phyloP scores from a whole-genome alignment of 352 stramenopile genomes.

The Peronospora belbahrii region DNA sequence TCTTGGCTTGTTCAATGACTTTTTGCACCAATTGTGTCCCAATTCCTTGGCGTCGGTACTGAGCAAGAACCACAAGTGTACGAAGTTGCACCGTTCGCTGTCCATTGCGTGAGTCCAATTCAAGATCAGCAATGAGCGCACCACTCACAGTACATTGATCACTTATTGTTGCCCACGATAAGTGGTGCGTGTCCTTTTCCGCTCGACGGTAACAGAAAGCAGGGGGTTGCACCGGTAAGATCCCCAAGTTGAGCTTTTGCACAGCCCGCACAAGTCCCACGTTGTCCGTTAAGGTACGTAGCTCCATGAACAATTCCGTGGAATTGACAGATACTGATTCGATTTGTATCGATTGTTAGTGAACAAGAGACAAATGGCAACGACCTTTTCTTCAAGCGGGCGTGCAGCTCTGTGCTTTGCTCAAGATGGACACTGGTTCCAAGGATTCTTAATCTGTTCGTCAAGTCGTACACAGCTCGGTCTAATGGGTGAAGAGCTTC shows the following conservation, averaged over 20 bases:
- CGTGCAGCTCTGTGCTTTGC: slow-evolving; percentile 57
- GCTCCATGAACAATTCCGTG: too few species aligned
- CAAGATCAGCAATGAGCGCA: slow-evolving; percentile 35
- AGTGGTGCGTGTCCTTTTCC: slow-evolving; percentile 27
- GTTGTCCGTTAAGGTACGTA: slow-evolving; percentile 39
- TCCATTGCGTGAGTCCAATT: slow-evolving; percentile 25
- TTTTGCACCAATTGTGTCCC: slow-evolving; percentile 29
- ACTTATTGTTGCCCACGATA: slow-evolving; percentile 41
- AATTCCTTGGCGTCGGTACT: slow-evolving; percentile 33
- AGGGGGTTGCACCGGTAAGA: slow-evolving; percentile 57
- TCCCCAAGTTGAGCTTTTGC: slow-evolving; percentile 59
- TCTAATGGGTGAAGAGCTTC: slow-evolving; percentile 51
- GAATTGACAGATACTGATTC: too few species aligned
- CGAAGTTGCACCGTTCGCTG: slow-evolving; percentile 30
- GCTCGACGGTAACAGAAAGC: slow-evolving; percentile 58
- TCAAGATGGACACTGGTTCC: slow-evolving; percentile 46
- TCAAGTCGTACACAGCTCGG: slow-evolving; percentile 35
- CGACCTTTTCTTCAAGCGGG: slow-evolving; percentile 26
- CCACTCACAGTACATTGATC: slow-evolving; percentile 14
- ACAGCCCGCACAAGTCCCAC: slow-evolving; percentile 37
- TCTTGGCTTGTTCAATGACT: slow-evolving; percentile 29
- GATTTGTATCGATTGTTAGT: slow-evolving; percentile 12
- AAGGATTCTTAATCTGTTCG: slow-evolving; percentile 49
- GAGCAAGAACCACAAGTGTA: slow-evolving; percentile 32
- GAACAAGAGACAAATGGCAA: slow-evolving; percentile 18